These are phyloP conservation scores for Colletotrichum chlorophyti DNA, from an alignment of 2,329 filamentous ascomycete species.

Conservation along the genomic window DNA sequence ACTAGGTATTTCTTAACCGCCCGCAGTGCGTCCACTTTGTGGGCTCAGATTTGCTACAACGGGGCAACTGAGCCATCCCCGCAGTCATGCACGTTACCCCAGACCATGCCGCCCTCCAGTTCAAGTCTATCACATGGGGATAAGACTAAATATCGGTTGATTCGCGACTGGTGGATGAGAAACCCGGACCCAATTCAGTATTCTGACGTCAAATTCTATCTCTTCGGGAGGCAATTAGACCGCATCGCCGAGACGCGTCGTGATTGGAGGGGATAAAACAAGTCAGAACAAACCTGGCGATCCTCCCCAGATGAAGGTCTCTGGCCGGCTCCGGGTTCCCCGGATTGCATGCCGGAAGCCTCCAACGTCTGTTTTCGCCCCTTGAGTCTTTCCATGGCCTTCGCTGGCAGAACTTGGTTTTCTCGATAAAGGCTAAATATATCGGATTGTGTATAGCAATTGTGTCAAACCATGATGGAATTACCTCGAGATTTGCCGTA, in stretches of 20 bases:
- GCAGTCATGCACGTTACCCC: conserved; percentile 16
- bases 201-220: not conserved
- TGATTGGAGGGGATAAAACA: conserved; percentile 25
- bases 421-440: no score
- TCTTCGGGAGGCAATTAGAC: conserved; percentile 9
- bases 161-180: not conserved
- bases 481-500: no score
- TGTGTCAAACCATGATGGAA: no score
- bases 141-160: not conserved
- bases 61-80: conserved; percentile 14
- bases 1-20: no score
- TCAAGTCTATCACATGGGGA: conserved; percentile 20
- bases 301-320: not conserved
- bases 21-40: conserved; percentile 6
- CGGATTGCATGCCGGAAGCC: not conserved
- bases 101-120: conserved; percentile 11
- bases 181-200: conserved; percentile 7
- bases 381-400: no score
- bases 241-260: conserved; percentile 13
- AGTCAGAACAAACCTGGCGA: not conserved
- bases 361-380: no score
- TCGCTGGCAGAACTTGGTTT: not conserved
- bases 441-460: no score
- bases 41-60: not conserved
- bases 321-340: conserved; percentile 20